Percentiles rank a stretch among this genome's conserved stretches.
Conservation (phyloP, 1,284 basidiomycete species). For the Ceratobasidium sp. region DNA sequence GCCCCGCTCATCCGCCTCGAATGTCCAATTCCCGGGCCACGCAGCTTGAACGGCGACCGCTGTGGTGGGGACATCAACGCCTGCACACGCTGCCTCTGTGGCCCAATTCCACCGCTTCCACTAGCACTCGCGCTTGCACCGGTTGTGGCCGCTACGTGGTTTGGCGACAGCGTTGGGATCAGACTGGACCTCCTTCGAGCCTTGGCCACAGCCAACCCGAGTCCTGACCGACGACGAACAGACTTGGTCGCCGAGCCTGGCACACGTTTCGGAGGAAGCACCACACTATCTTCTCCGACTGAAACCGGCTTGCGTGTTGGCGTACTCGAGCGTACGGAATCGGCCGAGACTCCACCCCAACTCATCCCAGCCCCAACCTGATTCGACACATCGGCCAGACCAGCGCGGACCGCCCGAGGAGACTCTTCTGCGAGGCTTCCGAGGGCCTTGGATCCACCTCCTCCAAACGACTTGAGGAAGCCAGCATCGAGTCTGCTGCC, state of each 20-base stretch:
- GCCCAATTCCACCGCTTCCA: constrained; percentile 5
- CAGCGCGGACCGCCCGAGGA: constrained; percentile 47
- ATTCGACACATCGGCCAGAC: constrained; percentile 39
- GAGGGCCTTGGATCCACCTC: constrained; percentile 50
- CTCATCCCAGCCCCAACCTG: constrained; percentile 49
- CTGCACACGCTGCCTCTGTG: constrained; percentile 28
- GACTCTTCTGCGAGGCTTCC: constrained; percentile 61
- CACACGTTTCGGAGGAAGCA: constrained; percentile 49
- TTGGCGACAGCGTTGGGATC: constrained; percentile 56
- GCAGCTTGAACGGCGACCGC: constrained; percentile 35
- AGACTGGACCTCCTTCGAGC: constrained; percentile 70
- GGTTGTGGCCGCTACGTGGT: neutral
- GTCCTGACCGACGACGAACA: constrained; percentile 74
- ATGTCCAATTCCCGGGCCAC: constrained; percentile 7
- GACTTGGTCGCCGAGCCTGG: constrained; percentile 50
- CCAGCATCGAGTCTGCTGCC: constrained; percentile 70
- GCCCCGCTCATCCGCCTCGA: constrained; percentile 13
- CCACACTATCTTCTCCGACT: constrained; percentile 55
- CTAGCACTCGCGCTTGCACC: constrained; percentile 10
- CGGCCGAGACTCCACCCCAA: constrained; percentile 68
- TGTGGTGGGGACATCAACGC: constrained; percentile 17
- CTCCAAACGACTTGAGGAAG: constrained; percentile 65
- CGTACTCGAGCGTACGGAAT: constrained; percentile 46
- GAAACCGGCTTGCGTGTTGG: constrained; percentile 53
- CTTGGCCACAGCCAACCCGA: constrained; percentile 72